phyloP scores from a whole-genome alignment of 1,284 basidiomycete genomes.

The Microbotryum violaceum region DNA sequence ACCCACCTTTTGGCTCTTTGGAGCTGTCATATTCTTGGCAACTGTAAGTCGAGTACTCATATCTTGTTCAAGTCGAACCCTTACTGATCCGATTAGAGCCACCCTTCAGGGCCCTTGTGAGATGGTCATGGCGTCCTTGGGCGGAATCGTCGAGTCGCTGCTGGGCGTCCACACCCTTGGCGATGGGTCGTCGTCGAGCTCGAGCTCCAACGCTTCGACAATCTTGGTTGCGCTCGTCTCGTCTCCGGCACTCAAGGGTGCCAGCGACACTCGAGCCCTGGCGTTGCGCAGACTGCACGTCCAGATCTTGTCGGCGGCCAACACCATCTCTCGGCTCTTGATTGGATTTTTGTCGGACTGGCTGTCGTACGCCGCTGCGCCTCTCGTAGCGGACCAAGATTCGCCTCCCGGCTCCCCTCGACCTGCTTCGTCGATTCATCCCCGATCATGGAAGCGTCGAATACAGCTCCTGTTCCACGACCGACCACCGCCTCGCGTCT shows the following conservation, averaged over 20 bases:
- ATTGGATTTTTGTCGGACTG: slow-evolving; percentile 31
- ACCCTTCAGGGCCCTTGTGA: slow-evolving; percentile 21
- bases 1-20: slow-evolving; percentile 32
- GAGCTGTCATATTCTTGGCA: slow-evolving; percentile 25
- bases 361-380: slow-evolving; percentile 11
- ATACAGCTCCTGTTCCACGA: not conserved
- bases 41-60: slow-evolving; percentile 8
- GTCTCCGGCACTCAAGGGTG: not conserved
- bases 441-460: not conserved
- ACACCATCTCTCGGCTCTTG: slow-evolving; percentile 30
- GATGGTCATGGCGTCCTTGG: slow-evolving; percentile 31
- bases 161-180: slow-evolving; percentile 11
- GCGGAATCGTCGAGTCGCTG: slow-evolving; percentile 26
- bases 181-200: not conserved
- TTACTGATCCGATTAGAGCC: not conserved
- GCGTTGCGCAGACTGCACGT: slow-evolving; percentile 26
- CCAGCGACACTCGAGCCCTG: slow-evolving; percentile 11
- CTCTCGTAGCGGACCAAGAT: not conserved
- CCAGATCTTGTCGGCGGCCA: slow-evolving; percentile 27
- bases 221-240: not conserved
- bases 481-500: slow-evolving; percentile 1
- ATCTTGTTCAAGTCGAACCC: not conserved
- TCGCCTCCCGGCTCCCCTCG: not conserved
- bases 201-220: not conserved
- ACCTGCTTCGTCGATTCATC: not conserved